These are phyloP conservation scores for Pseudogymnoascus sp. DNA, from an alignment of 2,329 filamentous ascomycete genomes.

Conservation along the genomic window DNA sequence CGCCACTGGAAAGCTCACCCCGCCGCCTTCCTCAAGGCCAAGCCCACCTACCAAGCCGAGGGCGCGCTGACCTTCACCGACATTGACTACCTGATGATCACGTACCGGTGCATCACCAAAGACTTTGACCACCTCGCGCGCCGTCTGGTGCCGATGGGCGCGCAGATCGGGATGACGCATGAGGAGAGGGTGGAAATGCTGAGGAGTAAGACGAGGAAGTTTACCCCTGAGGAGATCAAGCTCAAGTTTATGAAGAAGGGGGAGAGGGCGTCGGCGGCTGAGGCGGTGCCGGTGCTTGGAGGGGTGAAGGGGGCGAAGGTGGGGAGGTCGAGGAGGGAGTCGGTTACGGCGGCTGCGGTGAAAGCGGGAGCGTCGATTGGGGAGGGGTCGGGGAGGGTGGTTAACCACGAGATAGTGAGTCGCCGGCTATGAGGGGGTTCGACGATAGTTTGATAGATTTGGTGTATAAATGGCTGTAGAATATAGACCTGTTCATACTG, in stretches of 20 bases:
- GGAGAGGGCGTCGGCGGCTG: background rate
- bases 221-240: constrained; percentile 58
- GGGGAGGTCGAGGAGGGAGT: background rate
- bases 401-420: constrained; percentile 2
- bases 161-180: constrained; percentile 60
- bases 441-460: background rate
- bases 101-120: constrained; percentile 59
- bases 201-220: constrained; percentile 56
- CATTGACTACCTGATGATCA: constrained; percentile 75
- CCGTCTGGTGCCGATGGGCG: constrained; percentile 67
- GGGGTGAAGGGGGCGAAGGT: background rate
- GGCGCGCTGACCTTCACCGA: constrained; percentile 71
- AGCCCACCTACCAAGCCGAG: constrained; percentile 58
- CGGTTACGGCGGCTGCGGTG: background rate
- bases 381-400: background rate
- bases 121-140: constrained; percentile 64
- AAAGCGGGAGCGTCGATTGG: background rate
- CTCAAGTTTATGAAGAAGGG: constrained; percentile 42
- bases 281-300: background rate
- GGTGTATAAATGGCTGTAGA: background rate
- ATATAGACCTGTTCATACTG: background rate
- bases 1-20: constrained; percentile 81
- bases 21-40: constrained; percentile 62
- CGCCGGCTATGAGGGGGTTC: background rate
- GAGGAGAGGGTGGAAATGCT: constrained; percentile 59